These are phyloP conservation scores for Crithidia brevicula DNA, from an alignment of 208 protist genomes.

Conservation along the genomic window DNA sequence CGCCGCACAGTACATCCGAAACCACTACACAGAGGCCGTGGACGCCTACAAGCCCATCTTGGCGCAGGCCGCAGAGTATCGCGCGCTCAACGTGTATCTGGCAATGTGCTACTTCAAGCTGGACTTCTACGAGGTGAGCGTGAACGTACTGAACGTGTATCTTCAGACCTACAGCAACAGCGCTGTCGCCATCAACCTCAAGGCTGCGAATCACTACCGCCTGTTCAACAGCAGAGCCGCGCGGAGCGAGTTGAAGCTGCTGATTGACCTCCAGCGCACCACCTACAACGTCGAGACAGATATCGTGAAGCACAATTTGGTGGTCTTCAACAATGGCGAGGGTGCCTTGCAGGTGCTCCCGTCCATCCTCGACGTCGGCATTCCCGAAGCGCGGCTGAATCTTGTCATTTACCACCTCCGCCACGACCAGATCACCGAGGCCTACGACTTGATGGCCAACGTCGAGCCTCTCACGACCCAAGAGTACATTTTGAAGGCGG, in stretches of 20 bases:
- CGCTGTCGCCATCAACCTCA: constrained; percentile 96
- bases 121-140: constrained; percentile 96
- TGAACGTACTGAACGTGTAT: constrained; percentile 92
- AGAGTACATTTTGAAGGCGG: constrained; percentile 97
- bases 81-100: constrained; percentile 96
- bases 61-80: constrained; percentile 93
- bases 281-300: constrained; percentile 93
- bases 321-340: constrained; percentile 97
- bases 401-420: constrained; percentile 96
- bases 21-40: constrained; percentile 96
- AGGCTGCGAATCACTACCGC: constrained; percentile 96
- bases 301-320: constrained; percentile 97
- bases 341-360: constrained; percentile 96
- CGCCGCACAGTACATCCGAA: constrained; percentile 95
- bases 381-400: constrained; percentile 97
- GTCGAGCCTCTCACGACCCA: constrained; percentile 91
- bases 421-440: constrained; percentile 94
- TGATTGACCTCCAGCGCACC: constrained; percentile 89
- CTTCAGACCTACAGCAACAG: constrained; percentile 92
- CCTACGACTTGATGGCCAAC: constrained; percentile 96
- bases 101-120: constrained; percentile 99
- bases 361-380: constrained; percentile 87
- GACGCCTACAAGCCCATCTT: constrained; percentile 98
- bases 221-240: constrained; percentile 95
- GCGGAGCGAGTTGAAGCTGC: constrained; percentile 91